Evolutionary conservation across 768 basidiomycete species (phyloP).

Genomic region (Amanita rubescens): DNA sequence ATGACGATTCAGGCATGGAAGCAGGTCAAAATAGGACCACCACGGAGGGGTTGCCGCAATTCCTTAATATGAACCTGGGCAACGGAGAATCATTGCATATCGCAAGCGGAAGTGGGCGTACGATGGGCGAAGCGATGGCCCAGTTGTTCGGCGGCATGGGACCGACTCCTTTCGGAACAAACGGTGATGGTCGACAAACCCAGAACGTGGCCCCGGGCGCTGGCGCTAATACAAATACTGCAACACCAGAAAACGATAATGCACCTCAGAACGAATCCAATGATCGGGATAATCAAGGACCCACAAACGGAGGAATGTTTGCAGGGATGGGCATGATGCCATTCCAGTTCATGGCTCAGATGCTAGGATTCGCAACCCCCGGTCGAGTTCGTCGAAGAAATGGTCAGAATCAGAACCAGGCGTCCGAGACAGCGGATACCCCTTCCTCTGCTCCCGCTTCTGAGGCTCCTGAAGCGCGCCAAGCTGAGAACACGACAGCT

Average conservation of each 20-base stretch:
- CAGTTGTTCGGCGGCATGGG: conserved; percentile 16
- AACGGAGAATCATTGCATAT: conserved; percentile 12
- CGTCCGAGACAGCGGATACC: not conserved
- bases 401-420: conserved; percentile 1
- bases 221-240: not conserved
- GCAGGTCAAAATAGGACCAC: not conserved
- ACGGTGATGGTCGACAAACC: no score
- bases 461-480: not conserved
- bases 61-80: conserved; percentile 3
- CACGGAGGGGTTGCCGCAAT: not conserved
- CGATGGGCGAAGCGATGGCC: conserved; percentile 20
- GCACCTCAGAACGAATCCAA: not conserved
- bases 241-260: not conserved
- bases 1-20: not conserved
- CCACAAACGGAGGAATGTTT: not conserved
- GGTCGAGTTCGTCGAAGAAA: conserved; percentile 7
- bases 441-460: not conserved
- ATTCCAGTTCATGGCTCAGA: not conserved
- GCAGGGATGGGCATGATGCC: not conserved
- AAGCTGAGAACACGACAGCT: not conserved
- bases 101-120: conserved; percentile 17
- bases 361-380: not conserved
- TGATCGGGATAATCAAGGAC: not conserved
- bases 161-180: not conserved
- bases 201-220: not conserved